Evolutionary conservation across 2,329 filamentous ascomycete genomes (phyloP).

Genomic region (Lasiodiplodia sp.): DNA sequence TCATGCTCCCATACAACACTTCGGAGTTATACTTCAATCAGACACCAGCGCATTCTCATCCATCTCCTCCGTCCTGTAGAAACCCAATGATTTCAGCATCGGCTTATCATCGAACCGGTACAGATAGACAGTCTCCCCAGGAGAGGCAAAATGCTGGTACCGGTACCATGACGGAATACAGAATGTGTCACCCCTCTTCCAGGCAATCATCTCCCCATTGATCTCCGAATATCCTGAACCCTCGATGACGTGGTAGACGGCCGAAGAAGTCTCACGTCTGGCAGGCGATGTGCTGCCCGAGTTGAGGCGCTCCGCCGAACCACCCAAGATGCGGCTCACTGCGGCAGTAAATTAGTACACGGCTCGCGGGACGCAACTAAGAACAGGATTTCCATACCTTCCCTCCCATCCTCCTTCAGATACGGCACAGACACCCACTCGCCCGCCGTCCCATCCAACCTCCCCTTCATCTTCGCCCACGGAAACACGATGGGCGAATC

Average conservation of each 20-base stretch:
- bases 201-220: slow-evolving; percentile 47
- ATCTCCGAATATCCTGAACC: slow-evolving; percentile 55
- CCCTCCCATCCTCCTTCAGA: slow-evolving; percentile 44
- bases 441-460: slow-evolving; percentile 45
- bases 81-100: slow-evolving; percentile 60
- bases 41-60: slow-evolving; percentile 52
- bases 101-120: slow-evolving; percentile 64
- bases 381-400: slow-evolving; percentile 38
- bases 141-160: slow-evolving; percentile 56
- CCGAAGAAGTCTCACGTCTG: slow-evolving; percentile 59
- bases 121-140: slow-evolving; percentile 52
- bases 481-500: slow-evolving; percentile 57
- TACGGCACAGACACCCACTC: slow-evolving; percentile 45
- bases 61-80: slow-evolving; percentile 53
- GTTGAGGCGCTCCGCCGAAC: slow-evolving; percentile 55
- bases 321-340: slow-evolving; percentile 59
- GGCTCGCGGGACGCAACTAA: neutral
- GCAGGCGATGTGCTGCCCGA: slow-evolving; percentile 46
- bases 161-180: slow-evolving; percentile 61
- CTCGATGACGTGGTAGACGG: slow-evolving; percentile 61
- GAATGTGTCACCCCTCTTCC: slow-evolving; percentile 63
- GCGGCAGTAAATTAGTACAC: slow-evolving; percentile 1
- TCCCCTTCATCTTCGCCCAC: slow-evolving; percentile 55
- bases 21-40: slow-evolving; percentile 6
- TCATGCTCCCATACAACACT: too few relatives aligned